A percentile compares a stretch with the other conserved stretches of the same genome.
Conservation (phyloP, 306 rosid species). For the Fragaria vesca region DNA sequence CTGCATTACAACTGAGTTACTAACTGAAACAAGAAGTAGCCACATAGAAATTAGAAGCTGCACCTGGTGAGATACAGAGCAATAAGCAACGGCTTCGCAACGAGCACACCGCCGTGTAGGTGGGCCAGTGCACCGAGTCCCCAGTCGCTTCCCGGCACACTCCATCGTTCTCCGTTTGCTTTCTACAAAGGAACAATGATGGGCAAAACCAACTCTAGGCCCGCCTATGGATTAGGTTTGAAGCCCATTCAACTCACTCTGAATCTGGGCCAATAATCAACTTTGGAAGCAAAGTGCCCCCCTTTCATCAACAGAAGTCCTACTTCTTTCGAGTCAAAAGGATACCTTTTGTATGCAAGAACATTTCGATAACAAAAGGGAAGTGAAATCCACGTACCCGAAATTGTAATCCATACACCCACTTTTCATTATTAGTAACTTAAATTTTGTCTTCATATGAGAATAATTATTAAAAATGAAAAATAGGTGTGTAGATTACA, state of each 20-base stretch:
- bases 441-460: no score
- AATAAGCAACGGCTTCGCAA: slow-evolving; percentile 83
- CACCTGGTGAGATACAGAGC: slow-evolving; percentile 84
- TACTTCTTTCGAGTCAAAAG: not conserved
- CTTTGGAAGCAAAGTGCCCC: not conserved
- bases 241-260: not conserved
- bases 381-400: no score
- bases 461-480: no score
- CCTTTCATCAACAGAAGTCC: not conserved
- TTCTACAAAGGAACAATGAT: not conserved
- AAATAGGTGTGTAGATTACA: no score
- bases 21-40: not conserved
- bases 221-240: not conserved
- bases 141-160: slow-evolving; percentile 79
- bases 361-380: not conserved
- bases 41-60: not conserved
- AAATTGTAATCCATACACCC: no score
- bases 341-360: not conserved
- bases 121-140: slow-evolving; percentile 58
- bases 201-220: not conserved
- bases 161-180: slow-evolving; percentile 42
- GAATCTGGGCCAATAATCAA: not conserved
- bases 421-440: no score
- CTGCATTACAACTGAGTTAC: not conserved
- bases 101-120: slow-evolving; percentile 60